Percentiles rank a stretch among this genome's conserved stretches.
These are phyloP conservation scores for Amphicarpaea edgeworthii DNA, from an alignment of 306 rosid genomes.

Conservation along the genomic window DNA sequence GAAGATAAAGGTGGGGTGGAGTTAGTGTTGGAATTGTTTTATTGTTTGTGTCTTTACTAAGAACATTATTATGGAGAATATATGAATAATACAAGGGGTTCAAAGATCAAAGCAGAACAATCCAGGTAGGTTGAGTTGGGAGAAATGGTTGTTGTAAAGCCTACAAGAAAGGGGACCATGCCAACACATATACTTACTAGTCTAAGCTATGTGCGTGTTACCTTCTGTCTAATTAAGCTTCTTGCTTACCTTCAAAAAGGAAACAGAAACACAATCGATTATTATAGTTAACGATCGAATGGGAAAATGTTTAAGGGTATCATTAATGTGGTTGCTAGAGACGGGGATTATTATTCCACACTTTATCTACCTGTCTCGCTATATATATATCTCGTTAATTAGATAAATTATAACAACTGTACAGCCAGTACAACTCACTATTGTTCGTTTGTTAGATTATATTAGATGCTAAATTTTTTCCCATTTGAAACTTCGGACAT, in stretches of 20 bases:
- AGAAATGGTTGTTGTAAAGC: conserved; percentile 22
- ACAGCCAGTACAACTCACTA: conserved; percentile 1
- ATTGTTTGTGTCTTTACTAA: conserved; percentile 36
- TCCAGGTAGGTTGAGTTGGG: conserved; percentile 35
- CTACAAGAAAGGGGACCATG: conserved; percentile 32
- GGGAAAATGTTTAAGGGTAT: background rate
- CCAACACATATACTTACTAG: background rate
- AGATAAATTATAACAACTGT: conserved; percentile 15
- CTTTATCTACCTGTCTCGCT: background rate
- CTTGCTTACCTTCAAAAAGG: background rate
- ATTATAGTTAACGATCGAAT: too few species aligned
- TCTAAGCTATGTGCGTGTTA: background rate
- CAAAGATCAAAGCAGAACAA: background rate
- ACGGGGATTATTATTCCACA: background rate
- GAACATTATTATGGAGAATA: conserved; percentile 40
- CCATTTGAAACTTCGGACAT: conserved; percentile 32
- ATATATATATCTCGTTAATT: background rate
- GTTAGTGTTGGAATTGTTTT: conserved; percentile 31
- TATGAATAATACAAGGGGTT: background rate
- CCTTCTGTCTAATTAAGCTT: background rate
- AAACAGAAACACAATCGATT: background rate
- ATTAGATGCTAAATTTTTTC: background rate
- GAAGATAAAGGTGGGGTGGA: conserved; percentile 5
- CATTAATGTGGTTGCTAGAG: background rate
- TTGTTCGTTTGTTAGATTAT: background rate